Evolutionary conservation across 306 rosid species (phyloP), one percentile per base, ranked within the genome.

Genomic region (Trifolium dubium): DNA sequence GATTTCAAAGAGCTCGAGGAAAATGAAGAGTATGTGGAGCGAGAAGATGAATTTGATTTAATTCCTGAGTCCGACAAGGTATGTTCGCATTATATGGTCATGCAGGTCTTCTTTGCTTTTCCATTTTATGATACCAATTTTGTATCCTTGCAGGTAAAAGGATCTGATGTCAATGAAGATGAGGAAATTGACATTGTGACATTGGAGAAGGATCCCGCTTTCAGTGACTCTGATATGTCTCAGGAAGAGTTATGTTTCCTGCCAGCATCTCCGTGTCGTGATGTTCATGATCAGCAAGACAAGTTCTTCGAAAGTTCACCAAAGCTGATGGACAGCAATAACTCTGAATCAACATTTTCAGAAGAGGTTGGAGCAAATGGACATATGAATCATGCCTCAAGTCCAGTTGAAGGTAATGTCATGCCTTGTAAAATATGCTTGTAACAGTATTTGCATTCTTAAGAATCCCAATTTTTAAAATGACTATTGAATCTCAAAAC

Each of bases 1-100:
- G 99, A 94, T 80, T 94, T 94, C 80, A 94, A 94, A 79, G 99
- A 94, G 88, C 96, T 94, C 3, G 99, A 94, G 78, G 99, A 94
- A 86, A 94, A 94, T 39, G 98, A 91, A 78, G 98, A 94, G 81
- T 91, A 94, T 8, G 84, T 94, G 2, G 99, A 94, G 75, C 84
- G 90, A 35, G 99, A 94, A 82, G 99, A 95, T 80, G 99, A 95
- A 58, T 95, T 95, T 85, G 99, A 95, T 92, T 83, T 95, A 84
- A 83, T 82, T 72, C 98, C 95, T 0, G 99, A 95, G 69, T 83
- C 92, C 14, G 97, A 92, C 68, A 92, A 95, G 92, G 98, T 94
- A 60, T 73, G 79, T 69, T 37, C 10, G 47, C n/a, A 3, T 34
- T 71, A 11, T 60, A 76, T 64, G 69, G 50, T 29, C 19, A 14